Base-by-base conservation (phyloP, 2,329 filamentous ascomycete genomes). In the Daldinia sp. region DNA sequence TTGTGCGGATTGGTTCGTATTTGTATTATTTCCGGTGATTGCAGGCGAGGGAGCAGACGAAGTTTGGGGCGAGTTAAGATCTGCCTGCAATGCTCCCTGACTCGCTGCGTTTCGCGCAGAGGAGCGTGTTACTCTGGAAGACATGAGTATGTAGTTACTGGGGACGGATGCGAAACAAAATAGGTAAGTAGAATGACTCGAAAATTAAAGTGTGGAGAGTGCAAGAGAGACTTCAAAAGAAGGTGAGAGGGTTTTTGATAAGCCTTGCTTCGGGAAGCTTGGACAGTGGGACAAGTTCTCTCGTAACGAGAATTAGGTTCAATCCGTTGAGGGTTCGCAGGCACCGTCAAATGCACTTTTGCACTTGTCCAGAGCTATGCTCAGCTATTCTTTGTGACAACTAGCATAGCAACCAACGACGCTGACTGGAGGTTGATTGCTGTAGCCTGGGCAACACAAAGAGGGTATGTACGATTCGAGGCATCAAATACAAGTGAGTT, bases 71-170 rank as follows among this genome's bases (percentile, higher is more conserved):
- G 78, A 75, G 76, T 80, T 74, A 55, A 77, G 72, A 57, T 76
- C 77, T 70, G 78, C 80, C 53, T 84, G 79, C 77, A 83, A 82
- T 74, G 82, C 83, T 82, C 84, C 82, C 78, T 84, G 85, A 79
- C 82, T 88, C 79, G 93, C 92, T 85, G 93, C 93, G 88, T 93
- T 90, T 86, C 94, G 94, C 85, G 94, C 92, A 82, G 94, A 92
- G 78, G 94, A 96, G 86, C 95, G 93, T 87, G 95, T 98, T 78
- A 96, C 90, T 93, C 94, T 98, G 88, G 90, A 86, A 89, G 93
- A 93, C 94, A 97, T 98, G 90, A 95, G 93, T 91, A 77, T 74
- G 74, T 78, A 72, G 18, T 65, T 66, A 75, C 53, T 74, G 69
- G 68, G 56, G 59, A 55, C 35, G 62, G 58, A 69, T 71, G 51